phyloP scores from a whole-genome alignment of 2,329 filamentous ascomycete species.

The Cryphonectria japonica region DNA sequence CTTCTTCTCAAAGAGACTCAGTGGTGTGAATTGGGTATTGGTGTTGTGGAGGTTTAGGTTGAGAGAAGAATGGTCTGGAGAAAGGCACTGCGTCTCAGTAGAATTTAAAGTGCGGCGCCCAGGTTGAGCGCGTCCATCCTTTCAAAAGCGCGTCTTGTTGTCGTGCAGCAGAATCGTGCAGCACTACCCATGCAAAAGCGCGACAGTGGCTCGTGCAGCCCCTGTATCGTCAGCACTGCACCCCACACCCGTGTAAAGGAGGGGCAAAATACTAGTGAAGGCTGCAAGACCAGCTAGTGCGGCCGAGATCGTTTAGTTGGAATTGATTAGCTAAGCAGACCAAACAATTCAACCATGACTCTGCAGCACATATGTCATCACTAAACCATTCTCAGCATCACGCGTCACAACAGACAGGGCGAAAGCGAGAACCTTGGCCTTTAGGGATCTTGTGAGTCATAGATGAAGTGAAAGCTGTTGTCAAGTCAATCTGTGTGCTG shows the following conservation, averaged over 20 bases:
- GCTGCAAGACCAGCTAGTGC: neutral
- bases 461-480: neutral
- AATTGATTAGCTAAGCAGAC: neutral
- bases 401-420: neutral
- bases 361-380: neutral
- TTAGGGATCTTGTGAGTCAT: neutral
- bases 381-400: neutral
- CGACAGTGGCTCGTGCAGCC: conserved; percentile 25
- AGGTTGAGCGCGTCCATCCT: conserved; percentile 22
- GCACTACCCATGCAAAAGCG: conserved; percentile 23
- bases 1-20: conserved; percentile 3
- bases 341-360: neutral
- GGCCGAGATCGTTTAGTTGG: conserved; percentile 5
- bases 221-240: conserved; percentile 18
- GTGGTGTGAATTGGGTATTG: neutral
- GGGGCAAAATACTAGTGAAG: neutral
- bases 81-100: conserved; percentile 18
- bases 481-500: neutral
- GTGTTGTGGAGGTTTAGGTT: conserved; percentile 11
- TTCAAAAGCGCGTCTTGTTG: conserved; percentile 25
- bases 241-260: conserved; percentile 6
- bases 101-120: conserved; percentile 29
- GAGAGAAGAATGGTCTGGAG: neutral
- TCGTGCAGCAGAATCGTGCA: conserved; percentile 20
- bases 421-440: neutral